phyloP scores from a whole-genome alignment of 2,329 filamentous ascomycete genomes.

The Alternaria angustiovoidea region DNA sequence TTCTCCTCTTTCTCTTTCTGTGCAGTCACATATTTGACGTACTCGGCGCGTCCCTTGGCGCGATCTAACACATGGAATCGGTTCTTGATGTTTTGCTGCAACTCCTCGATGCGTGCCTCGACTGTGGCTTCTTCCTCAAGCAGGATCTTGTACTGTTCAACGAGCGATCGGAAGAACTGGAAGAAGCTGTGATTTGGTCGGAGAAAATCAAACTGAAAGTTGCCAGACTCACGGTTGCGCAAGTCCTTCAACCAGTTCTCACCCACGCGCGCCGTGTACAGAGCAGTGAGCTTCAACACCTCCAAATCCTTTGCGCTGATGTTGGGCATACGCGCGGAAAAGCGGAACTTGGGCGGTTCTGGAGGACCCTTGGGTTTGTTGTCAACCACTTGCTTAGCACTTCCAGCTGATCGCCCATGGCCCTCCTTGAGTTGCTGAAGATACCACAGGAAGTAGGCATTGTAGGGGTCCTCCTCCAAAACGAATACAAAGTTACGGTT shows the following conservation, averaged over 20 bases:
- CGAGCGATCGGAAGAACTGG: constrained; percentile 90
- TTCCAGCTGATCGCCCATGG: constrained; percentile 66
- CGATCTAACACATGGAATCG: constrained; percentile 81
- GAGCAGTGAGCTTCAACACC: constrained; percentile 76
- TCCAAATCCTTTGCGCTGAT: constrained; percentile 94
- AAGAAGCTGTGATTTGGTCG: constrained; percentile 95
- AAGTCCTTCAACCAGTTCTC: constrained; percentile 89
- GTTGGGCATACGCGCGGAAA: constrained; percentile 95
- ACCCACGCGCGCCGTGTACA: constrained; percentile 93
- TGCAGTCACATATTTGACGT: constrained; percentile 81
- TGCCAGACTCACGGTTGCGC: constrained; percentile 86
- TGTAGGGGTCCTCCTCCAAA: constrained; percentile 79
- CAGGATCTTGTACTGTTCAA: constrained; percentile 91
- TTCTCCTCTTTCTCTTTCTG: constrained; percentile 91
- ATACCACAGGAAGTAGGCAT: constrained; percentile 90
- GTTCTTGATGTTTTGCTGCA: constrained; percentile 78
- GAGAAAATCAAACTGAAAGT: constrained; percentile 96
- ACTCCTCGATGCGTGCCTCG: constrained; percentile 73
- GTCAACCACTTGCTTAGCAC: constrained; percentile 42
- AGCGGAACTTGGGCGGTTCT: constrained; percentile 86
- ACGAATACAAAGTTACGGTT: constrained; percentile 93
- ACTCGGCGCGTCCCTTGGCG: constrained; percentile 86
- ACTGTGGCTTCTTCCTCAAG: constrained; percentile 76
- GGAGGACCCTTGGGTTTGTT: constrained; percentile 82
- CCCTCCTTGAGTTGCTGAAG: constrained; percentile 85